Conservation (phyloP, 2,329 filamentous ascomycete species). For the Neonectria coccinea region DNA sequence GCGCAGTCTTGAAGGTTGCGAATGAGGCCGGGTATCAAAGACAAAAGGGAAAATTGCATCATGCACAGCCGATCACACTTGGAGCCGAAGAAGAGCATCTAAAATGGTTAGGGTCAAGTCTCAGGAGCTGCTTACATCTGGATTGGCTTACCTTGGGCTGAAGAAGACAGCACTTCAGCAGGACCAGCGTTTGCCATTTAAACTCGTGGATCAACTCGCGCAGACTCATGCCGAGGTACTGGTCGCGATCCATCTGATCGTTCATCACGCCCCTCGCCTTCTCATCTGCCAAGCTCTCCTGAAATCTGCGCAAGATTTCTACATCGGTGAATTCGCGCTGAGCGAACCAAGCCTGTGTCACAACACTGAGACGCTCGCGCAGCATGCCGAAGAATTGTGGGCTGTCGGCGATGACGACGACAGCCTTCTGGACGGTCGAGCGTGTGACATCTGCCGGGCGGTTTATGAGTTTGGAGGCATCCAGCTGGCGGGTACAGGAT, state of each 20-base stretch:
- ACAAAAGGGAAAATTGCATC: conserved; percentile 97
- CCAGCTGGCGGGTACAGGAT: conserved; percentile 91
- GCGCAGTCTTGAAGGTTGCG: conserved; percentile 94
- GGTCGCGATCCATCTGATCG: conserved; percentile 81
- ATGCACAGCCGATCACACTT: conserved; percentile 96
- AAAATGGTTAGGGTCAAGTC: conserved; percentile 13
- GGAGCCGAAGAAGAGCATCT: conserved; percentile 99
- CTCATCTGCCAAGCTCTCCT: conserved; percentile 83
- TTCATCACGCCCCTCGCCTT: conserved; percentile 67
- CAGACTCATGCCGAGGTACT: conserved; percentile 88
- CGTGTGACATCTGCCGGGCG: conserved; percentile 92
- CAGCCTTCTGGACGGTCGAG: conserved; percentile 97
- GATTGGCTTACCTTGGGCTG: conserved; percentile 83
- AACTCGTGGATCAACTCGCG: conserved; percentile 95
- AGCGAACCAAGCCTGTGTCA: conserved; percentile 96
- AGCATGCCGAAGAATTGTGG: conserved; percentile 92
- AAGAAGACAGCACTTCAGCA: conserved; percentile 92
- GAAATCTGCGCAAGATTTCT: conserved; percentile 90
- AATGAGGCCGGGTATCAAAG: conserved; percentile 92
- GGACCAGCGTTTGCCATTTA: conserved; percentile 90
- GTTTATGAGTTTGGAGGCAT: conserved; percentile 80
- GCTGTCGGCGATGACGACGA: conserved; percentile 92
- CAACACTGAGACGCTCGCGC: conserved; percentile 87
- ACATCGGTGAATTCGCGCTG: conserved; percentile 92
- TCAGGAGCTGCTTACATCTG: no score